Base-by-base conservation (phyloP, 495 filamentous ascomycete species). In the Glonium stellatum region DNA sequence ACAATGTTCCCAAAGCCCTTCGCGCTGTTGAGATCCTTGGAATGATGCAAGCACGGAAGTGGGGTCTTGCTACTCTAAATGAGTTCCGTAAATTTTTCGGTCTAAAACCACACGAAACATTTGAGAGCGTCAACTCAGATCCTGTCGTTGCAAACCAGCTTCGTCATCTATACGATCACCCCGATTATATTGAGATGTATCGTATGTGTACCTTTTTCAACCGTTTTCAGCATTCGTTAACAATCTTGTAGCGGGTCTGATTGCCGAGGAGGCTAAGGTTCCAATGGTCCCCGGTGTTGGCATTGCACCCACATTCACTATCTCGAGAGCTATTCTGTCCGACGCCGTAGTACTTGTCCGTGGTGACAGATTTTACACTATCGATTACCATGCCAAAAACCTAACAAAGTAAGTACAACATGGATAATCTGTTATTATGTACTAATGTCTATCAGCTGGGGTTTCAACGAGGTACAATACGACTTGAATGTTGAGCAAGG, bases 301-400 rank as follows among this genome's bases (percentile, higher is more conserved):
- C 52, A 82, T 96, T 42, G 84, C 85, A 53, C 87, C 89, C 6
- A 86, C 86, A 23, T 96, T 84, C 73, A 95, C 90, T 13, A 86
- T 88, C 51, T 91, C 88, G 1, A 82, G 88, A 61, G 87, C 87
- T 0, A 86, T 96, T 54, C 77, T 96, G 5, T 92, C 88, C 0
- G 91, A 96, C 70, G 91, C 91, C 1, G 87, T 91, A 8, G 83
- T 84, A 39, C 74, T 95, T n/a, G 89, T 95, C 39, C 82, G 91
- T 36, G 87, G 90, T 18, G 91, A 96, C 70, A 79, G 91, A 5
- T 91, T 92, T 74, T 92, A 93, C 72, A 95, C 91, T 6, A 70
- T 75, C 41, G 67, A 69, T 57, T 69, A 65, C 41, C 59, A 64
- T 58, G 54, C 58, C 11, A 62, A 64, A 47, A 64, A 62, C 39